phyloP scores from a whole-genome alignment of 805 yeast genomes.

The Candida parachauliodes region DNA sequence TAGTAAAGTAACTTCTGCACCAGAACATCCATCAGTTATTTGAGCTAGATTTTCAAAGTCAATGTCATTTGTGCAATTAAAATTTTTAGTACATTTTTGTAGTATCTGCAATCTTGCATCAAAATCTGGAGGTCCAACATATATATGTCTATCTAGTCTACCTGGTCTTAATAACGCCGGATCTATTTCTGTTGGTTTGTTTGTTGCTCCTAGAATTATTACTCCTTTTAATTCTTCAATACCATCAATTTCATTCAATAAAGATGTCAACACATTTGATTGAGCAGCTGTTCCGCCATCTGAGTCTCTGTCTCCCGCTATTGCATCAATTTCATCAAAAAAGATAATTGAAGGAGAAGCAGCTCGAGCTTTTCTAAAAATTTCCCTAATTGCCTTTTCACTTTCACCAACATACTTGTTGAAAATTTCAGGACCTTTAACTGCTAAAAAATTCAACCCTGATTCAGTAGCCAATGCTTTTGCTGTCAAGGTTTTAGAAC shows the following conservation, averaged over 20 bases:
- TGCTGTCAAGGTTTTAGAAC: conserved; percentile 92
- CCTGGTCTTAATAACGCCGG: conserved; percentile 95
- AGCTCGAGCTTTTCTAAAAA: conserved; percentile 89
- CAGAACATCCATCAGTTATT: conserved; percentile 86
- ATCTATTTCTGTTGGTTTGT: conserved; percentile 90
- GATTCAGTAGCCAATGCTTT: conserved; percentile 95
- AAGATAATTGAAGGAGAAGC: conserved; percentile 93
- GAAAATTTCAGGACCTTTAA: conserved; percentile 94
- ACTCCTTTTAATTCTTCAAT: conserved; percentile 94
- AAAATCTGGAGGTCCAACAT: conserved; percentile 86
- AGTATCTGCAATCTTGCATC: conserved; percentile 79
- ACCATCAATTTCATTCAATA: conserved; percentile 95
- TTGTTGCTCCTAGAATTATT: conserved; percentile 92
- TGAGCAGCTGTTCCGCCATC: conserved; percentile 59
- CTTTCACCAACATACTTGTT: conserved; percentile 96
- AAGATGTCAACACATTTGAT: conserved; percentile 82
- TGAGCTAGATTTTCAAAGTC: conserved; percentile 53
- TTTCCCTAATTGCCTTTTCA: conserved; percentile 88
- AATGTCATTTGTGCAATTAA: conserved; percentile 48
- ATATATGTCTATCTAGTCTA: conserved; percentile 86
- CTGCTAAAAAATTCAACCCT: conserved; percentile 89
- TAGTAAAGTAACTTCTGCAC: conserved; percentile 88
- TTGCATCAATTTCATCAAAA: conserved; percentile 95
- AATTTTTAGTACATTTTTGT: conserved; percentile 62
- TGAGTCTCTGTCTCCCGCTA: conserved; percentile 71